These are phyloP conservation scores for Piper betle DNA, from an alignment of 164 flowering plant species.

Conservation along the genomic window DNA sequence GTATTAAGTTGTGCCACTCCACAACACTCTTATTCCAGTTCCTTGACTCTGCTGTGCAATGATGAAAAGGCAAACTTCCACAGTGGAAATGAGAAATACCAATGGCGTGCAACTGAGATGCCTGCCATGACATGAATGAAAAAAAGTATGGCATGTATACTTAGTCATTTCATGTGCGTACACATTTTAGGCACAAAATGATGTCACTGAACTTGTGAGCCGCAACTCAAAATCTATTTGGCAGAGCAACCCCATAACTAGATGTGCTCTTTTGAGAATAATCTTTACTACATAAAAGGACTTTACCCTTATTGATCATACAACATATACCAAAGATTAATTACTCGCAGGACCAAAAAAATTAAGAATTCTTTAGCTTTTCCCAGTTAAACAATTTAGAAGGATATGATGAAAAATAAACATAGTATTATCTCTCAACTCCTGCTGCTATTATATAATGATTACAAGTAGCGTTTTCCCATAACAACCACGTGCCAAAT, in stretches of 20 bases:
- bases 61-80: not conserved
- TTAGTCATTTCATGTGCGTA: not conserved
- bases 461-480: not conserved
- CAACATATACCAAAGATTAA: too few relatives aligned
- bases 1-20: slow-evolving; percentile 30
- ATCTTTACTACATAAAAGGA: too few relatives aligned
- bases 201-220: not conserved
- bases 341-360: too few relatives aligned
- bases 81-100: not conserved
- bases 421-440: not conserved
- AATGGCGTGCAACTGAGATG: not conserved
- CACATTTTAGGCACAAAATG: too few relatives aligned
- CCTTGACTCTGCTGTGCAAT: slow-evolving; percentile 45
- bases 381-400: too few relatives aligned
- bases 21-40: slow-evolving; percentile 29
- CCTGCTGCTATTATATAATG: not conserved
- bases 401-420: too few relatives aligned
- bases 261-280: too few relatives aligned
- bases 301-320: too few relatives aligned
- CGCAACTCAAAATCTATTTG: not conserved
- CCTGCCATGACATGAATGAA: not conserved
- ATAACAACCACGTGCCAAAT: too few relatives aligned
- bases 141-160: not conserved
- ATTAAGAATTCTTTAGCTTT: too few relatives aligned
- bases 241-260: too few relatives aligned